Evolutionary conservation across 345 rosid genomes (phyloP).

Genomic region (Cardamine chenopodiifolia): DNA sequence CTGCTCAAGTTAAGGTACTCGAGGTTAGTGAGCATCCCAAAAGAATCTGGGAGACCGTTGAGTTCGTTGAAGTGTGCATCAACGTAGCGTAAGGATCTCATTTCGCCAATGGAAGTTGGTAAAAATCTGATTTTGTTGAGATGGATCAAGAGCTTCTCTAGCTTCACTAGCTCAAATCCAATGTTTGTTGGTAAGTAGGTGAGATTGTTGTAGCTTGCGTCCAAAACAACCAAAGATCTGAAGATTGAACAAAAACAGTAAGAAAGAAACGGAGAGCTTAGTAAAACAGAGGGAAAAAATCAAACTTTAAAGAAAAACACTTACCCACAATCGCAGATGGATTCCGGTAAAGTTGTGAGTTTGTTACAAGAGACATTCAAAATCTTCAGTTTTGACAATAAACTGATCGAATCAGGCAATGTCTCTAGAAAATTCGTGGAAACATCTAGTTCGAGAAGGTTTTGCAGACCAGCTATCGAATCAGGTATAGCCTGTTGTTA

Average conservation of each 20-base stretch:
- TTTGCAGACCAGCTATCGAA: constrained; percentile 78
- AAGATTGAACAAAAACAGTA: not conserved
- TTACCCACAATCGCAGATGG: constrained; percentile 80
- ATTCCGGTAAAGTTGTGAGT: constrained; percentile 69
- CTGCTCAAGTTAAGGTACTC: constrained; percentile 73
- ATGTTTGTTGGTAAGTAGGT: constrained; percentile 85
- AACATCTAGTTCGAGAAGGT: constrained; percentile 73
- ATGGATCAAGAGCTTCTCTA: constrained; percentile 63
- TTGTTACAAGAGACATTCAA: constrained; percentile 77
- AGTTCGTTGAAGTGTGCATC: constrained; percentile 92
- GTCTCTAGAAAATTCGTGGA: constrained; percentile 73
- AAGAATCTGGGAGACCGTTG: constrained; percentile 57
- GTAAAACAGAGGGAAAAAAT: constrained; percentile 2
- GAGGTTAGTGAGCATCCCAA: constrained; percentile 70
- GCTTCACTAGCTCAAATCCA: constrained; percentile 63
- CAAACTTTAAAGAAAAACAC: constrained; percentile 13
- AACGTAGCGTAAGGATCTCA: constrained; percentile 62
- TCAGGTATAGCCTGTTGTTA: constrained; percentile 83
- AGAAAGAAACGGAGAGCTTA: constrained; percentile 18
- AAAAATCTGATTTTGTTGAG: constrained; percentile 76
- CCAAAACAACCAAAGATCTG: constrained; percentile 73
- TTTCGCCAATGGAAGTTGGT: constrained; percentile 74
- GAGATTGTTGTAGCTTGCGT: constrained; percentile 78
- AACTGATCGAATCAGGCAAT: constrained; percentile 86
- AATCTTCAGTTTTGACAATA: constrained; percentile 64